phyloP scores from a whole-genome alignment of 1,284 basidiomycete genomes.

The Leccinum huronense region DNA sequence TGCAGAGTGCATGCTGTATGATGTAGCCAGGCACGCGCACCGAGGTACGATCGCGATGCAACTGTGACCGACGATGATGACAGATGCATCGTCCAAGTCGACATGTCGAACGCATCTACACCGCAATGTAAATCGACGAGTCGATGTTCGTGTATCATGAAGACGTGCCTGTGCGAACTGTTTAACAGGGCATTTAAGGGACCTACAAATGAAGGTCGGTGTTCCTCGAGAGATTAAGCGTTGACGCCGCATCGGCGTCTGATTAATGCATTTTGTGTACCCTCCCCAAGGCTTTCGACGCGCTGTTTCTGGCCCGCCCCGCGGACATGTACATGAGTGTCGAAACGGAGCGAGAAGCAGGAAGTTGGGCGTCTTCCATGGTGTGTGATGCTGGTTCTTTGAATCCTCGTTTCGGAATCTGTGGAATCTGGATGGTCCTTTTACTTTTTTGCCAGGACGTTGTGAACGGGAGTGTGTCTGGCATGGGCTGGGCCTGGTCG shows the following conservation, averaged over 20 bases:
- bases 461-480: neutral
- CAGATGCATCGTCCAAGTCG: neutral
- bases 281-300: neutral
- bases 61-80: neutral
- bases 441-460: neutral
- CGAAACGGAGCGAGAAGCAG: neutral
- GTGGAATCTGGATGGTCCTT: neutral
- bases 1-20: no score
- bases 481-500: neutral
- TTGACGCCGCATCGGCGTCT: neutral
- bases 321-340: slow-evolving; percentile 6
- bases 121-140: neutral
- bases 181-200: neutral
- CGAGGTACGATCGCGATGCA: neutral
- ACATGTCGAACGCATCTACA: neutral
- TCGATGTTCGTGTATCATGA: neutral
- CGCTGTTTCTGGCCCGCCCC: neutral
- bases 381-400: neutral
- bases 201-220: neutral
- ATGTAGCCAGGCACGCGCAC: neutral
- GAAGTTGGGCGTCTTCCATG: neutral
- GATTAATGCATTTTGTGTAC: neutral
- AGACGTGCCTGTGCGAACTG: neutral
- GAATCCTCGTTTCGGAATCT: neutral
- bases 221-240: neutral